Base-by-base conservation (phyloP, 2,329 filamentous ascomycete genomes). In the Alternaria triticina region DNA sequence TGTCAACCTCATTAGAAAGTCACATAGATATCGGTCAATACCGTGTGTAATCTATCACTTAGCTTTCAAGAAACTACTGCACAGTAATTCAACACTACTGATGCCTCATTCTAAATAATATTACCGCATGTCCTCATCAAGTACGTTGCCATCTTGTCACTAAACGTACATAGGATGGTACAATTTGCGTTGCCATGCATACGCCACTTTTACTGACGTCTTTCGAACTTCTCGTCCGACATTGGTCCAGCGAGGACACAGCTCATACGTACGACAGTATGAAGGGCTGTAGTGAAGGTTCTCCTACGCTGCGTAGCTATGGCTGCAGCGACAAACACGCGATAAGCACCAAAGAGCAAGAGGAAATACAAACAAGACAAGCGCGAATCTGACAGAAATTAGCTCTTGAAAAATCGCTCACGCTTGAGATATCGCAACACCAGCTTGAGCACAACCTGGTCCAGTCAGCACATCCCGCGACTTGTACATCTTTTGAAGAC, bases 351-450 rank as follows among this genome's bases (percentile, higher is more conserved):
- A 36, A 10, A 9, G 33, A 36, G 33, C 33, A 36, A 10, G 5
- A 36, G 33, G 15, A 3, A 5, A 36, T 36, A 36, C 33, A 3
- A 36, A 36, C 5, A 10, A 10, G 33, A 36, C 33, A 36, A 36
- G 15, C 15, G 33, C 8, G 15, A 36, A 36, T 2, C 15, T 36
- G 15, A 36, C 15, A 36, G 33, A 36, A 36, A 36, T 15, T 15
- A n/a, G 33, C 0, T 36, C 8, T 36, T 36, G 33, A 10, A 36
- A 0, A 36, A 36, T 36, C 8, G 7, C 15, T 9, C 2, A 36
- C 1, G 0, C 3, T 36, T 36, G 0, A 0, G 0, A 36, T 9
- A 36, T 36, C 13, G 13, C 36, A 15, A 20, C 11, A 25, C 30
- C 8, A 36, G 15, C 36, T 36, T 15, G 15, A 52, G 6, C 0